Evolutionary conservation across 2,329 filamentous ascomycete genomes (phyloP).

Genomic region (Stemphylium beticola): DNA sequence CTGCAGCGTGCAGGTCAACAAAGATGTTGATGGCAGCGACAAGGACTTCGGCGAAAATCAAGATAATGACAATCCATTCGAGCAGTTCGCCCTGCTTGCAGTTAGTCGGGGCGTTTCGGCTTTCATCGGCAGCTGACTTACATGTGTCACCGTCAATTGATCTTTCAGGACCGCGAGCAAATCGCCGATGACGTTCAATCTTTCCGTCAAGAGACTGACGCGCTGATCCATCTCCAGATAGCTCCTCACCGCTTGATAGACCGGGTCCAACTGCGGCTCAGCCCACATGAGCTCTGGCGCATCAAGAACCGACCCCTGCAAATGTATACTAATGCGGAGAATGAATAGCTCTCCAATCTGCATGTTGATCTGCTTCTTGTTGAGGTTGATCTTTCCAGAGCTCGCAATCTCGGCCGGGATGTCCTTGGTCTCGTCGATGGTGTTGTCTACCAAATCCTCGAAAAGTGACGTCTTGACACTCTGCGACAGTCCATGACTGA

Average conservation of each 20-base stretch:
- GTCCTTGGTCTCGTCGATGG: conserved; percentile 90
- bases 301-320: conserved; percentile 95
- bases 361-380: conserved; percentile 94
- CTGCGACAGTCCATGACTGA: conserved; percentile 93
- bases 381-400: conserved; percentile 90
- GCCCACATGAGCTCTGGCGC: conserved; percentile 98
- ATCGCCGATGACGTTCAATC: conserved; percentile 92
- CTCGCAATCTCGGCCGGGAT: conserved; percentile 91
- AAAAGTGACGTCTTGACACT: conserved; percentile 98
- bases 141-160: conserved; percentile 82
- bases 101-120: conserved; percentile 8
- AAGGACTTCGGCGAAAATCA: conserved; percentile 94
- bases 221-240: conserved; percentile 99
- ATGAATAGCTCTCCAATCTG: conserved; percentile 99
- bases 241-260: conserved; percentile 92
- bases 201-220: conserved; percentile 85
- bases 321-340: conserved; percentile 94
- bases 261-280: conserved; percentile 92
- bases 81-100: conserved; percentile 53
- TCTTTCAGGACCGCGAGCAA: conserved; percentile 92
- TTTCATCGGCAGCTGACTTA: conserved; percentile 23
- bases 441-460: conserved; percentile 92
- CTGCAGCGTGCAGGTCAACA: conserved; percentile 83
- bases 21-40: conserved; percentile 94
- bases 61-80: conserved; percentile 77